Conservation (phyloP, 2,329 filamentous ascomycete genomes). For the Pyricularia sp. region DNA sequence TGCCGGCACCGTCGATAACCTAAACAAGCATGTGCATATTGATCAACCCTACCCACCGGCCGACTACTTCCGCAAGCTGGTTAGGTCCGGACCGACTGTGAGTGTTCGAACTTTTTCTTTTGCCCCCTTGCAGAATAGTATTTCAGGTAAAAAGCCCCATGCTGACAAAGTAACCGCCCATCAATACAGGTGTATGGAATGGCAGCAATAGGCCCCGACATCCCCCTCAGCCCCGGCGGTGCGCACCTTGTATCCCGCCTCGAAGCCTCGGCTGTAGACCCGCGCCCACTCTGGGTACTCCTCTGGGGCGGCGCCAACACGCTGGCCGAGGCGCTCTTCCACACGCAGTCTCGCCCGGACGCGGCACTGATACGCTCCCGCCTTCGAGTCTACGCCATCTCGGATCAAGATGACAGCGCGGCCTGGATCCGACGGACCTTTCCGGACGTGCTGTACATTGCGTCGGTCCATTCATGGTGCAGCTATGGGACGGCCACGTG, state of each 20-base stretch:
- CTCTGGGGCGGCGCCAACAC: constrained; percentile 41
- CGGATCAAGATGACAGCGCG: constrained; percentile 43
- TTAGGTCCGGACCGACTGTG: constrained; percentile 24
- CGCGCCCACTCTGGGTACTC: constrained; percentile 35
- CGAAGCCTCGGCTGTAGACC: neutral
- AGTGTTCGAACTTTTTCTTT: neutral
- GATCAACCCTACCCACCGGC: constrained; percentile 30
- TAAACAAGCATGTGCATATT: constrained; percentile 36
- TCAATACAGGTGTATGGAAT: constrained; percentile 9
- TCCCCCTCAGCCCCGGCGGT: constrained; percentile 26
- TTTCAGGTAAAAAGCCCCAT: neutral
- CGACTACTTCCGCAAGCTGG: constrained; percentile 22
- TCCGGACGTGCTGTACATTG: constrained; percentile 38
- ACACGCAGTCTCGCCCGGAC: constrained; percentile 23
- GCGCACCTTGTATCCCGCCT: constrained; percentile 21
- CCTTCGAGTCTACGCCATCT: constrained; percentile 37
- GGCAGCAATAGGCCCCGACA: constrained; percentile 9
- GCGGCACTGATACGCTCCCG: constrained; percentile 23
- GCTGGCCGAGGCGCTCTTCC: constrained; percentile 34
- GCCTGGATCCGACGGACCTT: constrained; percentile 41
- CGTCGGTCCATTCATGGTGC: constrained; percentile 38
- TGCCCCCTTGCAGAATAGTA: too few species aligned
- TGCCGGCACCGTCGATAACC: constrained; percentile 30
- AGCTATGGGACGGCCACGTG: constrained; percentile 38
- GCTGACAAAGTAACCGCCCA: too few species aligned